Conservation (phyloP, 2,329 filamentous ascomycete genomes). For the Trichoderma sp. region DNA sequence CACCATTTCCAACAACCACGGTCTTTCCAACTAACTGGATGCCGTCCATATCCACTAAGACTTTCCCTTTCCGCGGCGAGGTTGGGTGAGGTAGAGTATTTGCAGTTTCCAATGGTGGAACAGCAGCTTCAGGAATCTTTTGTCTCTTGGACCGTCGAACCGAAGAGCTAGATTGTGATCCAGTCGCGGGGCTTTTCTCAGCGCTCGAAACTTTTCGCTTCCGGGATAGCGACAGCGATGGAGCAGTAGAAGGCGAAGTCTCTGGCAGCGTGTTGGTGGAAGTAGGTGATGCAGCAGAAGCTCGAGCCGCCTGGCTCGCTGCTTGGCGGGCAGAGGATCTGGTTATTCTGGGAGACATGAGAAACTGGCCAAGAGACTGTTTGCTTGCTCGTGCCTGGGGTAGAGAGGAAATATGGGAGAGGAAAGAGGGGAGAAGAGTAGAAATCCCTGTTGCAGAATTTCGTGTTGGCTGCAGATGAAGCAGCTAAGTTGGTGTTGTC, state of each 20-base stretch:
- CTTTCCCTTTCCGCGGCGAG: slow-evolving; percentile 65
- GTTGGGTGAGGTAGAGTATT: slow-evolving; percentile 42
- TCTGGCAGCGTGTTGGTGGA: slow-evolving; percentile 41
- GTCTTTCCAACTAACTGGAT: slow-evolving; percentile 58
- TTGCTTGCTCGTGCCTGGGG: slow-evolving; percentile 29
- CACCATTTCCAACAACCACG: not conserved
- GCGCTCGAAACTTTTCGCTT: slow-evolving; percentile 75
- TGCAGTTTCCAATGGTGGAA: slow-evolving; percentile 42
- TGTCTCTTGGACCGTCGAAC: slow-evolving; percentile 71
- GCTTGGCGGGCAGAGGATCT: slow-evolving; percentile 92
- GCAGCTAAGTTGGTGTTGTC: not conserved
- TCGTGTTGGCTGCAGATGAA: not conserved
- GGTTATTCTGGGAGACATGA: slow-evolving; percentile 97
- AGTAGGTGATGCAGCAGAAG: slow-evolving; percentile 47
- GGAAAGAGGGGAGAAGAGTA: slow-evolving; percentile 33
- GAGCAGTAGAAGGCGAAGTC: slow-evolving; percentile 47
- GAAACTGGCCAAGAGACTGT: slow-evolving; percentile 44
- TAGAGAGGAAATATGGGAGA: slow-evolving; percentile 33
- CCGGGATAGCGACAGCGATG: slow-evolving; percentile 54
- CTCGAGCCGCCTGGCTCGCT: slow-evolving; percentile 62
- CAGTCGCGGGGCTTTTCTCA: slow-evolving; percentile 51
- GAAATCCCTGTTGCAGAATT: not conserved
- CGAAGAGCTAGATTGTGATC: slow-evolving; percentile 41
- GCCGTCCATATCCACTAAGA: slow-evolving; percentile 74
- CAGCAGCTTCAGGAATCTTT: slow-evolving; percentile 60